phyloP scores from a whole-genome alignment of 2,329 filamentous ascomycete species.

The Sporothrix pallida region DNA sequence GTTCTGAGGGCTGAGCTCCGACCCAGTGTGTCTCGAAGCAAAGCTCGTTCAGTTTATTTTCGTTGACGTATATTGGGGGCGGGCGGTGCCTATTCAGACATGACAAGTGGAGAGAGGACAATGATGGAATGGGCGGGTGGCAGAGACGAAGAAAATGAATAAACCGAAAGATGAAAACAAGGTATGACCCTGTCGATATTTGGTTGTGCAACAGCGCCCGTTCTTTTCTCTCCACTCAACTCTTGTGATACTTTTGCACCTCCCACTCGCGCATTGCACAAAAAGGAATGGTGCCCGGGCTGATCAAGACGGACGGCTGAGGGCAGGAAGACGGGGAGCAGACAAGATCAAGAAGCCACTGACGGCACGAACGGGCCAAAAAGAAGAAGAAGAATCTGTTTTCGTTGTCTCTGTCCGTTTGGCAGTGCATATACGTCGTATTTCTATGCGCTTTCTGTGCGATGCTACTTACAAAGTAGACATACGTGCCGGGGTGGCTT shows the following conservation, averaged over 20 bases:
- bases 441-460: too few species aligned
- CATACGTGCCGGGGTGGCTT: neutral
- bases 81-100: slow-evolving; percentile 6
- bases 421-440: slow-evolving; percentile 14
- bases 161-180: neutral
- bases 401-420: slow-evolving; percentile 20
- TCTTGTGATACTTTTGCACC: neutral
- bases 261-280: neutral
- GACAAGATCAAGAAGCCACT: neutral
- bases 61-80: neutral
- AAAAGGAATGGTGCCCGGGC: neutral
- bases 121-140: neutral
- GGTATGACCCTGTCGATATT: neutral
- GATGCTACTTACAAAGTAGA: neutral
- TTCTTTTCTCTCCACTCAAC: neutral
- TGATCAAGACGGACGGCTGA: slow-evolving; percentile 12
- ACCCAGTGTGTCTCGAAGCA: slow-evolving; percentile 4
- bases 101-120: neutral
- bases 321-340: neutral
- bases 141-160: neutral
- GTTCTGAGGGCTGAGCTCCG: neutral
- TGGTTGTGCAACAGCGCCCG: neutral
- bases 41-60: neutral
- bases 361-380: slow-evolving; percentile 10
- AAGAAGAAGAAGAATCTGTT: neutral